A percentile compares a stretch with the other conserved stretches of the same genome.
These are phyloP conservation scores for Pseudocercospora vitis DNA, from an alignment of 2,329 filamentous ascomycete genomes.

Conservation along the genomic window DNA sequence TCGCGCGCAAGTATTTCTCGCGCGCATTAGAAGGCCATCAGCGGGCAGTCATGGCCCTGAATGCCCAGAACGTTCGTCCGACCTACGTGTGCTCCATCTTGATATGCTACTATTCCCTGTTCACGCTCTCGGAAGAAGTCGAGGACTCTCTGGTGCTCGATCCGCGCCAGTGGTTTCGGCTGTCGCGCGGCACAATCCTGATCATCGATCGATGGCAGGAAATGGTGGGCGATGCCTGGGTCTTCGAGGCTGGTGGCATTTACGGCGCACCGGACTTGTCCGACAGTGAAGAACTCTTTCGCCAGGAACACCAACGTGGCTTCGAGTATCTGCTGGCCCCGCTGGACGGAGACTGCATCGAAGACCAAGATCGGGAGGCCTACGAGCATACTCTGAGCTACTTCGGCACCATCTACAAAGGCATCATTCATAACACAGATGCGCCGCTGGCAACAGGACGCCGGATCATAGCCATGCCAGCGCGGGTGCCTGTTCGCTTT, in stretches of 20 bases:
- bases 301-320: conserved; percentile 13
- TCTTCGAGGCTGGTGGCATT: conserved; percentile 22
- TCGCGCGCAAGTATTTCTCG: conserved; percentile 27
- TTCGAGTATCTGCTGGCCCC: conserved; percentile 23
- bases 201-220: conserved; percentile 20
- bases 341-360: conserved; percentile 20
- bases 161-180: conserved; percentile 26
- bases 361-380: conserved; percentile 22
- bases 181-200: conserved; percentile 23
- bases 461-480: conserved; percentile 28
- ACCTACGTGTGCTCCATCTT: conserved; percentile 25
- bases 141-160: conserved; percentile 19
- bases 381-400: conserved; percentile 30
- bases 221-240: conserved; percentile 17
- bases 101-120: conserved; percentile 26
- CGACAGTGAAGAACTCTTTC: conserved; percentile 19
- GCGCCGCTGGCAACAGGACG: conserved; percentile 22
- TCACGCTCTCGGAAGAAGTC: conserved; percentile 23
- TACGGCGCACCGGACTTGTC: conserved; percentile 25
- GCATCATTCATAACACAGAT: conserved; percentile 23
- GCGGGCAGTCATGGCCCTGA: conserved; percentile 20
- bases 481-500: conserved; percentile 23
- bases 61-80: conserved; percentile 22
- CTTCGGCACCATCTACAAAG: conserved; percentile 30
- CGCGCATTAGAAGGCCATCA: conserved; percentile 29